Evolutionary conservation across 1,139 yeast species (phyloP).

Genomic region (Ashbya aceris): DNA sequence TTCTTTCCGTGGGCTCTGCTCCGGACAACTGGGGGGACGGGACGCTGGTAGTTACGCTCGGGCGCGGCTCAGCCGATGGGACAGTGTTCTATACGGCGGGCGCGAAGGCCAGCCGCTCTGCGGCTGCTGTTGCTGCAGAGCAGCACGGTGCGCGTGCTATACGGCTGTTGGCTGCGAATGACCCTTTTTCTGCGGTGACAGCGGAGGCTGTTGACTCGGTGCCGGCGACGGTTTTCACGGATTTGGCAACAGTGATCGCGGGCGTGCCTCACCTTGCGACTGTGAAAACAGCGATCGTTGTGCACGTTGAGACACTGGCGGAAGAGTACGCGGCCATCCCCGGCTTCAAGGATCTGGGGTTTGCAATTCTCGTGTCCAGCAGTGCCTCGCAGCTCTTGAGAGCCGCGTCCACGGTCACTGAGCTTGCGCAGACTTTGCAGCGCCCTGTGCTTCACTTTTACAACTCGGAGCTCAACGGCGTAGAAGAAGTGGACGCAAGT

Average conservation of each 20-base stretch:
- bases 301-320: constrained; percentile 49
- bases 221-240: constrained; percentile 32
- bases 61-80: too few species aligned
- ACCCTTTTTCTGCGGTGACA: constrained; percentile 20
- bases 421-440: constrained; percentile 40
- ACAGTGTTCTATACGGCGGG: too few species aligned
- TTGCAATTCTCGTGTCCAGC: constrained; percentile 57
- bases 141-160: too few species aligned
- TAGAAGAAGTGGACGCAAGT: too few species aligned
- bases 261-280: constrained; percentile 53
- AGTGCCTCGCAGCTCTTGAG: constrained; percentile 43
- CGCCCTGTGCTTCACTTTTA: constrained; percentile 62
- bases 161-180: constrained; percentile 15
- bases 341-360: constrained; percentile 61
- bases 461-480: neutral
- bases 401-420: constrained; percentile 43
- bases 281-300: constrained; percentile 42
- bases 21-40: too few species aligned
- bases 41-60: too few species aligned
- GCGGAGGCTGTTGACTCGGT: too few species aligned
- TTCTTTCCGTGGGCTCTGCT: too few species aligned
- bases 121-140: too few species aligned
- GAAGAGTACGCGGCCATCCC: constrained; percentile 60
- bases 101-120: too few species aligned
- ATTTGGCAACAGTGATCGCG: constrained; percentile 45